Percentiles rank a stretch among this genome's conserved stretches.
Evolutionary conservation across 2,329 filamentous ascomycete species (phyloP).

Genomic region (Hymenoscyphus albidus): DNA sequence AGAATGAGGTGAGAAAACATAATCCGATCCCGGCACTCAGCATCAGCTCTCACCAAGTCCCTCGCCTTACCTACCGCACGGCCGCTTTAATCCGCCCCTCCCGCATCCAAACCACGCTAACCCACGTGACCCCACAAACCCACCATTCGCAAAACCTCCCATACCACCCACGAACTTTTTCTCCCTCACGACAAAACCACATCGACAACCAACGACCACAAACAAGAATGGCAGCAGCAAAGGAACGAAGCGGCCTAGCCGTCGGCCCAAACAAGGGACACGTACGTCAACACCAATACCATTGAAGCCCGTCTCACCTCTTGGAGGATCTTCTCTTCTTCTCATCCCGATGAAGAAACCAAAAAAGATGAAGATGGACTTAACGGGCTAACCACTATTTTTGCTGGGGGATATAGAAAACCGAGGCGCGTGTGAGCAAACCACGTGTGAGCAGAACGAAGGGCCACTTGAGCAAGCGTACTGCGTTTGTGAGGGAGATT

Average conservation of each 20-base stretch:
- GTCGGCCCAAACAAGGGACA: constrained; percentile 61
- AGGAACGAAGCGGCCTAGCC: constrained; percentile 55
- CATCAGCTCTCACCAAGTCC: neutral
- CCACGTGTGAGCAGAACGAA: constrained; percentile 80
- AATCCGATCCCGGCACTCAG: neutral
- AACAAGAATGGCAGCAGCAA: constrained; percentile 54
- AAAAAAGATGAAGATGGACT: constrained; percentile 45
- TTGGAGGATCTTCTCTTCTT: constrained; percentile 62
- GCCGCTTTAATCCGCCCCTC: neutral
- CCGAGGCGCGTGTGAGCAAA: constrained; percentile 73
- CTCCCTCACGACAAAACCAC: constrained; percentile 5
- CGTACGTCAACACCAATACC: constrained; percentile 46
- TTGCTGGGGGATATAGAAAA: constrained; percentile 59
- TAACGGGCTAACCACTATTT: constrained; percentile 38
- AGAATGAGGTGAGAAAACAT: constrained; percentile 3
- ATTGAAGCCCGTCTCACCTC: constrained; percentile 56
- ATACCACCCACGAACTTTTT: constrained; percentile 20
- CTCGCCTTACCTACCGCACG: neutral
- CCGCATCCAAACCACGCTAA: too few relatives aligned
- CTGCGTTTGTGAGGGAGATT: constrained; percentile 93
- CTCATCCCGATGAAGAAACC: neutral
- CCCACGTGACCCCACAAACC: neutral
- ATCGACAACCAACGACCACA: constrained; percentile 22
- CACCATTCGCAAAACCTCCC: neutral
- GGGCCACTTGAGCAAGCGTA: constrained; percentile 95